Evolutionary conservation across 345 rosid species (phyloP).

Genomic region (Salix brachista): DNA sequence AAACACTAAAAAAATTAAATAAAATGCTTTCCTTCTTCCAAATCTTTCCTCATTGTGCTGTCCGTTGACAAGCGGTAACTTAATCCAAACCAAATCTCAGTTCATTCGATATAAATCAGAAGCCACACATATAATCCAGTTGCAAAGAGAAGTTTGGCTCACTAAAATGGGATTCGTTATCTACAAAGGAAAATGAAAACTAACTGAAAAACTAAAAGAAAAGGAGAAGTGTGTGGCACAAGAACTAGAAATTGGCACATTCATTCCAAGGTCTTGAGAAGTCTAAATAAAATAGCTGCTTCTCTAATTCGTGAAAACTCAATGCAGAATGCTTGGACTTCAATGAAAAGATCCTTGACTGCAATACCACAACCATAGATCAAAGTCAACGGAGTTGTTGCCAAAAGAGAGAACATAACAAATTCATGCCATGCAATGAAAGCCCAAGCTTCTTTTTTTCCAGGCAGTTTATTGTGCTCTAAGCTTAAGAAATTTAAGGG

Average conservation of each 20-base stretch:
- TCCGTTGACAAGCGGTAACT: not conserved
- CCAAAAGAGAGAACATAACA: not conserved
- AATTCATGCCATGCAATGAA: not conserved
- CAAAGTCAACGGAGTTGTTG: not conserved
- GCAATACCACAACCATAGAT: slow-evolving; percentile 24
- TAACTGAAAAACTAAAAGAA: not conserved
- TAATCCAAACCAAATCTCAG: not conserved
- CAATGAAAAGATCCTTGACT: slow-evolving; percentile 91
- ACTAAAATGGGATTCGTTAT: slow-evolving; percentile 3
- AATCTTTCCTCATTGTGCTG: not conserved
- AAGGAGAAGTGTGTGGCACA: not conserved
- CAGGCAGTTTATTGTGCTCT: not conserved
- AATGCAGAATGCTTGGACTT: slow-evolving; percentile 96
- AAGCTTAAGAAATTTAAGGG: not conserved
- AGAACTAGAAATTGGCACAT: not conserved
- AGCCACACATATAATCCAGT: not conserved
- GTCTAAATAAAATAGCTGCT: slow-evolving; percentile 88
- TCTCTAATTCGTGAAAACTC: slow-evolving; percentile 89
- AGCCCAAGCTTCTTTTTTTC: not conserved
- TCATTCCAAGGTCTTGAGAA: slow-evolving; percentile 65
- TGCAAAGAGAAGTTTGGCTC: not conserved
- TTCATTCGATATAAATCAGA: not conserved
- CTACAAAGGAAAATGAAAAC: slow-evolving; percentile 7
- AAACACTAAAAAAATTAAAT: too few relatives aligned
- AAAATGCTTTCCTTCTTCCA: not conserved